phyloP scores from a whole-genome alignment of 371 early-diverging fungal species.

The Blastocladiella emersonii region DNA sequence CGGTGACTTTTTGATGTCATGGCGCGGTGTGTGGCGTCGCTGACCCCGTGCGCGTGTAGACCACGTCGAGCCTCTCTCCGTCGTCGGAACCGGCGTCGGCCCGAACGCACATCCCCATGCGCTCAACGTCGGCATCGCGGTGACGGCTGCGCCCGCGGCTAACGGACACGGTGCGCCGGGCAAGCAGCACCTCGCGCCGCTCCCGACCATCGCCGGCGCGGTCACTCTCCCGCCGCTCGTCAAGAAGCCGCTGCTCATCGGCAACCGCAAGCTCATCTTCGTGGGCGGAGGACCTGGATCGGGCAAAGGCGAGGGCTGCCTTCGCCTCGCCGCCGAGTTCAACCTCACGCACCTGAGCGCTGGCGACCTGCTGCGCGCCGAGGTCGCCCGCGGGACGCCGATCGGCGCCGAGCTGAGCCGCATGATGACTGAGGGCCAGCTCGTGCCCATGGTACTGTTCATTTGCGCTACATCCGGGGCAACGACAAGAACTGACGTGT shows the following conservation, averaged over 20 bases:
- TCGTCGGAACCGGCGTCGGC: background rate
- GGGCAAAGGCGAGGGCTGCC: slow-evolving; percentile 46
- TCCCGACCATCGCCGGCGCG: background rate
- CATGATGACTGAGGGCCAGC: slow-evolving; percentile 42
- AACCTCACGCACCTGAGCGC: slow-evolving; percentile 40
- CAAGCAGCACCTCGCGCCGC: background rate
- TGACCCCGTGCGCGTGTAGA: background rate
- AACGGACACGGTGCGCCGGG: too few species aligned
- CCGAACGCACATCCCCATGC: background rate
- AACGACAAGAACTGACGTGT: background rate
- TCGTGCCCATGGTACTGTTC: slow-evolving; percentile 38
- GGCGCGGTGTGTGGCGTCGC: too few species aligned
- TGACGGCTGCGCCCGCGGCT: too few species aligned
- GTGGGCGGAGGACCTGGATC: slow-evolving; percentile 1
- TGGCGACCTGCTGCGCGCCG: slow-evolving; percentile 52
- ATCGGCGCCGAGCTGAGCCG: slow-evolving; percentile 30
- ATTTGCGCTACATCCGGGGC: background rate
- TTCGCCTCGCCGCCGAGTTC: slow-evolving; percentile 26
- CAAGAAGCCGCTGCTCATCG: background rate
- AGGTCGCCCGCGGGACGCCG: slow-evolving; percentile 29
- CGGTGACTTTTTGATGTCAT: background rate
- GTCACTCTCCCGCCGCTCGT: background rate
- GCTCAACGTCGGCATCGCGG: background rate
- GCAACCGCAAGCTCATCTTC: background rate
- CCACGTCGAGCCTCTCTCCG: background rate